phyloP scores from a whole-genome alignment of 2,329 filamentous ascomycete species.

The Talaromyces sp. region DNA sequence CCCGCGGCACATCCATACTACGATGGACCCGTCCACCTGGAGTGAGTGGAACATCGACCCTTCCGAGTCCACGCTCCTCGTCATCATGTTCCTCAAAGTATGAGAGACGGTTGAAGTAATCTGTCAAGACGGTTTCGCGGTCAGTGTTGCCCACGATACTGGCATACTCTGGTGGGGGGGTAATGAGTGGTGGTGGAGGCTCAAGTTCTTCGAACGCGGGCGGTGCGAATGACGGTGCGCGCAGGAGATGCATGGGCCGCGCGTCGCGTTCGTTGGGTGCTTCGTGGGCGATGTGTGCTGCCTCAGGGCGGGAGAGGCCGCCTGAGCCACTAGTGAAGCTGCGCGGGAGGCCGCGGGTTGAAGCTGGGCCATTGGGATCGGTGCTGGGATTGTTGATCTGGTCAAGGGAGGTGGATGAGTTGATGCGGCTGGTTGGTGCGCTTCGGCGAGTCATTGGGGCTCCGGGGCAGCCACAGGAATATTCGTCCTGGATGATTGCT shows the following conservation, averaged over 20 bases:
- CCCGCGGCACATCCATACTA: conserved; percentile 62
- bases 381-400: neutral
- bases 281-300: conserved; percentile 50
- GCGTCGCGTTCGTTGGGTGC: conserved; percentile 33
- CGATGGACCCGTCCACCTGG: conserved; percentile 61
- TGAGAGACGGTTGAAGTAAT: conserved; percentile 80
- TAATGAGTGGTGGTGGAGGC: conserved; percentile 67
- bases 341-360: conserved; percentile 3
- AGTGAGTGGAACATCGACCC: conserved; percentile 59
- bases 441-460: conserved; percentile 49
- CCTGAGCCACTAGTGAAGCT: conserved; percentile 20
- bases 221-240: conserved; percentile 81
- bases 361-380: neutral
- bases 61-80: conserved; percentile 42
- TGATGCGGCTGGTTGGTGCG: conserved; percentile 24
- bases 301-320: conserved; percentile 35
- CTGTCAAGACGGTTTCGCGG: conserved; percentile 68
- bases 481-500: conserved; percentile 54
- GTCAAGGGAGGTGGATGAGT: neutral
- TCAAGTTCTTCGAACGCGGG: conserved; percentile 81
- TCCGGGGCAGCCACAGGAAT: conserved; percentile 64
- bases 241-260: conserved; percentile 78
- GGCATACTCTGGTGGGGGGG: conserved; percentile 83
- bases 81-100: conserved; percentile 61
- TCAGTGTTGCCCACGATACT: conserved; percentile 66